Evolutionary conservation across 768 basidiomycete genomes (phyloP), one percentile per base, ranked within the genome.

Genomic region (Phlegmacium glaucopus): DNA sequence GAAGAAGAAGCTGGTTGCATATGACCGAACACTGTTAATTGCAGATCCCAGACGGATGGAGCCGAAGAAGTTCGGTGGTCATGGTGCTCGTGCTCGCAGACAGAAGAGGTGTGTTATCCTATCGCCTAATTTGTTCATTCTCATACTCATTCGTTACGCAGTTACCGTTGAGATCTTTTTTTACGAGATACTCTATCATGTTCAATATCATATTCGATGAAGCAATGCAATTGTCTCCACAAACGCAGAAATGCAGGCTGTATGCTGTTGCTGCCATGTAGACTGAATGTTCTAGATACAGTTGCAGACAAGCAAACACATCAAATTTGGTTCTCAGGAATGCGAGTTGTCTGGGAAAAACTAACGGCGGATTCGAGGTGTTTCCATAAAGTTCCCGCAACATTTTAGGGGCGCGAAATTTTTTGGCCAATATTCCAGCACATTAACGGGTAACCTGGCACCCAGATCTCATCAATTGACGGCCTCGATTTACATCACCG

Each of bases 21-120:
- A 98, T 70, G 96, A 99, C 77, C 79, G 89, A 57, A 83, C 89
- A 42, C 74, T 95, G 51, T 71, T 94, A 61, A 94, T 94, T 56
- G 89, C 93, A 47, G 93, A 95, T 68, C 93, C 92, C 56, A 85
- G 96, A 74, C 87, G 95, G 77, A 90, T 89, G 87, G 95, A 98
- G 71, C 95, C 95, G 61, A 97, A 97, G 85, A 96, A 95, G 76
- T 97, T 98, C 69, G 95, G 94, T 81, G 94, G 94, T 78, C 80
- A 78, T 69, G 94, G 94, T 85, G 94, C 94, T 57, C 91, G 94
- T 81, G 93, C 94, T 50, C 90, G 94, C 77, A 87, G 94, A 73
- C 94, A 96, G 79, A 96, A 95, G 81, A 90, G 87, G 91, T 93
- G 54, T 51, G 79, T 61, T 22, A 10, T 48, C 35, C 30, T 37